Evolutionary conservation across 805 yeast species (phyloP).

Genomic region (Wickerhamomyces sydowiorum): DNA sequence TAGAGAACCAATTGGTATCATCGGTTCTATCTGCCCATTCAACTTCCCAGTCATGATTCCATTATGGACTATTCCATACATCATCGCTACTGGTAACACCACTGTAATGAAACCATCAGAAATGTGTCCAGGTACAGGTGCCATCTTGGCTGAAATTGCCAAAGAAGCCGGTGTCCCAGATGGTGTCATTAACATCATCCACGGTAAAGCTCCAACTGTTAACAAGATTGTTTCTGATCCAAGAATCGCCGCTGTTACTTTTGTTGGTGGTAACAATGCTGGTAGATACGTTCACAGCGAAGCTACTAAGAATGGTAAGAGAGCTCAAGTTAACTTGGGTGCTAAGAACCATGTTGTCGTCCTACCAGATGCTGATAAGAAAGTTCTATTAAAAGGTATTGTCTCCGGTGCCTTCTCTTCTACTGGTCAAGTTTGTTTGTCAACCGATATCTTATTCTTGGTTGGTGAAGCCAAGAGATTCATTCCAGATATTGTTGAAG

Average conservation of each 20-base stretch:
- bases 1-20: constrained; percentile 70
- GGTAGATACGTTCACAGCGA: constrained; percentile 67
- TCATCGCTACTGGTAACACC: constrained; percentile 69
- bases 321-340: constrained; percentile 74
- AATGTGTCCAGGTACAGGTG: constrained; percentile 77
- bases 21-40: constrained; percentile 75
- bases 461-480: constrained; percentile 61
- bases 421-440: constrained; percentile 83
- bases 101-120: constrained; percentile 66
- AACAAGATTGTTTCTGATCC: constrained; percentile 67
- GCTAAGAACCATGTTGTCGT: constrained; percentile 76
- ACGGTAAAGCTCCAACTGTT: constrained; percentile 70
- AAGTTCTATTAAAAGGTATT: constrained; percentile 56
- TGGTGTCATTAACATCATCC: constrained; percentile 67
- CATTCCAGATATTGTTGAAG: constrained; percentile 52
- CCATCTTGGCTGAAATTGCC: constrained; percentile 66
- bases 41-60: constrained; percentile 84
- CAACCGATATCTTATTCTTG: constrained; percentile 65
- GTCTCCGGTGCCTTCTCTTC: constrained; percentile 80
- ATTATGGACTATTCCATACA: constrained; percentile 50
- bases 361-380: constrained; percentile 66
- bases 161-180: constrained; percentile 72
- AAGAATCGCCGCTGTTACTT: constrained; percentile 69
- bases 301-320: constrained; percentile 63
- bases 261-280: constrained; percentile 76